phyloP scores from a whole-genome alignment of 2,329 filamentous ascomycete species.

The Aphanocladium album region DNA sequence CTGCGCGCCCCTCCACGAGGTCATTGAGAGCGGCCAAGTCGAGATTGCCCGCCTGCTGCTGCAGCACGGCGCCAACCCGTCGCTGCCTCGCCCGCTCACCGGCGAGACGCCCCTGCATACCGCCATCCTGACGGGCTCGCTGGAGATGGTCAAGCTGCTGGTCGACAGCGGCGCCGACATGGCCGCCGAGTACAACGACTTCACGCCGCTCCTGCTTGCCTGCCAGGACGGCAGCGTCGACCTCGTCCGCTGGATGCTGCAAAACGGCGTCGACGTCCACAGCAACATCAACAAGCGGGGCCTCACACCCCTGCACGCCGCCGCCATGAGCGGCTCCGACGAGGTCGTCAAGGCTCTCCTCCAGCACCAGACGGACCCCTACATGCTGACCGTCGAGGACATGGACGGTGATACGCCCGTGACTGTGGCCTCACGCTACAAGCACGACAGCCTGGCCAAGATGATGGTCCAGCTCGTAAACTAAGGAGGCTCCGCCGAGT shows the following conservation, averaged over 20 bases:
- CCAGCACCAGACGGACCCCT: background rate
- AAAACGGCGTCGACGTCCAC: constrained; percentile 1
- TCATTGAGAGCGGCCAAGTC: background rate
- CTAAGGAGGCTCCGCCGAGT: background rate
- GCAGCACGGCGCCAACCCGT: constrained; percentile 5
- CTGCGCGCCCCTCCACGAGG: constrained; percentile 5
- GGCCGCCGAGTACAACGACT: constrained; percentile 8
- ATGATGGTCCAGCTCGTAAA: constrained; percentile 10
- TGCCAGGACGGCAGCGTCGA: constrained; percentile 6
- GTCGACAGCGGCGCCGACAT: constrained; percentile 3
- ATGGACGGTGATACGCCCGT: constrained; percentile 6
- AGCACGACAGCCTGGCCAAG: constrained; percentile 7
- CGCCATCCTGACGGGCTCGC: background rate
- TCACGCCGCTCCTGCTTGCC: constrained; percentile 5
- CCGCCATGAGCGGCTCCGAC: constrained; percentile 8
- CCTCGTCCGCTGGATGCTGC: constrained; percentile 9
- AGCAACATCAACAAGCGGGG: constrained; percentile 7
- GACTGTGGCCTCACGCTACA: constrained; percentile 7
- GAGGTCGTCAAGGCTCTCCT: constrained; percentile 5
- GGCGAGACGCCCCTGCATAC: constrained; percentile 9
- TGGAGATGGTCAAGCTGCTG: constrained; percentile 8
- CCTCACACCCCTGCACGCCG: constrained; percentile 7
- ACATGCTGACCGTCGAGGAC: constrained; percentile 6
- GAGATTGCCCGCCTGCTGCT: constrained; percentile 3
- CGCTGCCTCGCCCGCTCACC: constrained; percentile 3